Base-by-base conservation (phyloP, 495 filamentous ascomycete species). In the Aspergillus bridgeri region DNA sequence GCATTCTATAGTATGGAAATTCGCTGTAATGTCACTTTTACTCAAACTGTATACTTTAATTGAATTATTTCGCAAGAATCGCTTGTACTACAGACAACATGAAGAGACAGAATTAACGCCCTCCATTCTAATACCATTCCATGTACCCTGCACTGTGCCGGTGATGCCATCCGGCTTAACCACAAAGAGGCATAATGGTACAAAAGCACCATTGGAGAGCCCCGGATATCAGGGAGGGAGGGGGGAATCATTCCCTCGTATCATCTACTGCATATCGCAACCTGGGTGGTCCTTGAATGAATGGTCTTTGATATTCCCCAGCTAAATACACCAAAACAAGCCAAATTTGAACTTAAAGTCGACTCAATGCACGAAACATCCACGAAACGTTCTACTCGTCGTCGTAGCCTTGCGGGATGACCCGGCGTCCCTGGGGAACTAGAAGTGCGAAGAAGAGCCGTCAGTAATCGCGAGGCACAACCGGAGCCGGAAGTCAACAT, bases 391-490 rank as follows among this genome's bases (percentile, higher is more conserved):
- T 71, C 67, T 74, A 75, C 61, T 75, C 66, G 67, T 96, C 92
- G 68, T 91, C 92, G 71, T 86, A 96, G 54, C 89, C 91, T 56
- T 81, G 73, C 15, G 90, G 80, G 59, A 85, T 83, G 59, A 83
- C 81, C 55, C 92, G 79, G 56, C 87, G 89, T 2, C 89, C 87
- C 52, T 82, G 71, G 11, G 92, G 91, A 66, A 96, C 91, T 93
- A 60, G 62, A 25, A 22, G 15, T 38, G 33, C 33, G 33, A 38
- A 38, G 33, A 1, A 38, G 33, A 38, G 11, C 33, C 13, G 33
- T 38, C 33, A 38, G 33, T 38, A 38, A 33, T 21, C n/a, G 6
- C 13, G 21, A 8, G 5, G 20, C 1, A 23, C 11, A 50, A 11
- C 8, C 23, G 18, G 46, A 29, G 42, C 33, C 33, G 33, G 33